Base-by-base conservation (phyloP, 1,284 basidiomycete genomes). In the Puccinia coronata region DNA sequence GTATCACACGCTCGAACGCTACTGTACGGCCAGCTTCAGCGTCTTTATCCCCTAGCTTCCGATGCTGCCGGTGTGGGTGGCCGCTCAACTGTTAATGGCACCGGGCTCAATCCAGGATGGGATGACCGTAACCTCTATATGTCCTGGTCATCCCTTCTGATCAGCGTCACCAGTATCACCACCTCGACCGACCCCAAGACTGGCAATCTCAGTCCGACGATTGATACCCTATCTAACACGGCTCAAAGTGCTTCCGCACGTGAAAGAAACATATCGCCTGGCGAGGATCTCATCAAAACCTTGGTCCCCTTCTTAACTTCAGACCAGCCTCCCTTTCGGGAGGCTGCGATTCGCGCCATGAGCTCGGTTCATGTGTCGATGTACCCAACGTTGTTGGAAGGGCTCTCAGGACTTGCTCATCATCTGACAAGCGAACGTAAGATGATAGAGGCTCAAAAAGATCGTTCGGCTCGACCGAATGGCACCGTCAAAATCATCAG, bases 391-490 rank as follows among this genome's bases (percentile, higher is more conserved):
- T 25, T 81, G 47, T n/a, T 81, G 0, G 71, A 81, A 49, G 79
- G 79, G 14, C 70, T 81, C 47, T 81, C 79, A 34, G 71, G 79
- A 53, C 71, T 81, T 41, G 79, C 71, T n/a, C 79, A 81, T 67
- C 79, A 81, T 67, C 39, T 81, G 43, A 67, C 79, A n/a, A 81
- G 79, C 51, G 79, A 81, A 47, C 57, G 79, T 12, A 81, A 81
- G 51, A 81, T 81, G 79, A 74, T 81, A n/a, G 79, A 74, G 23
- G 79, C 79, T 31, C 79, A 81, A 57, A 81, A 81, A 39, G 79
- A 74, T 57, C 79, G 71, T 36, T 74, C 61, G 20, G 79, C 79
- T 49, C 70, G 71, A 43, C 59, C 79, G 4, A 73, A 81, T 8
- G 71, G 79, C 2, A 67, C 71, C 1, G 71, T 65, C 1, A 81